Evolutionary conservation across 2,329 filamentous ascomycete species (phyloP).

Genomic region (Tolypocladium ovalisporum): DNA sequence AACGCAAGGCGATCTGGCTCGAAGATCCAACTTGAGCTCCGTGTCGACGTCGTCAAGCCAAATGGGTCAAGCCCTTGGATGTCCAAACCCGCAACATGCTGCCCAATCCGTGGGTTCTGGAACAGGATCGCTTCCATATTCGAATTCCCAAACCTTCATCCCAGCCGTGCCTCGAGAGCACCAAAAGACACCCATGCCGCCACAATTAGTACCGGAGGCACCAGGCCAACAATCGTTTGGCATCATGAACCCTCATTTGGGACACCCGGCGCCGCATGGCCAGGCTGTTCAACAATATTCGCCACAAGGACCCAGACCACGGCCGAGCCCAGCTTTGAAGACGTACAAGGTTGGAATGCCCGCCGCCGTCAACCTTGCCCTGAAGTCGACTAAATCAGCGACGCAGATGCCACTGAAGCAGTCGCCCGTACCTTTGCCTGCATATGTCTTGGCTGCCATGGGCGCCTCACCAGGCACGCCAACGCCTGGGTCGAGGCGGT

Average conservation of each 20-base stretch:
- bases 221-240: not conserved
- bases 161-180: slow-evolving; percentile 3
- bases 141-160: not conserved
- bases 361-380: slow-evolving; percentile 11
- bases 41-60: not conserved
- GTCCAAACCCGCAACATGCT: not conserved
- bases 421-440: slow-evolving; percentile 32
- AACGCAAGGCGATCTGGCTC: slow-evolving; percentile 15
- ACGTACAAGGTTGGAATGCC: slow-evolving; percentile 21
- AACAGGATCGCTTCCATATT: not conserved
- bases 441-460: slow-evolving; percentile 31
- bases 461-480: slow-evolving; percentile 14
- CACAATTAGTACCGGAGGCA: slow-evolving; percentile 2
- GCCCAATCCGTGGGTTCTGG: not conserved
- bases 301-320: slow-evolving; percentile 11
- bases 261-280: not conserved
- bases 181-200: slow-evolving; percentile 4
- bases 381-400: slow-evolving; percentile 17
- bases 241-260: not conserved
- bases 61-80: not conserved
- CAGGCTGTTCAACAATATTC: not conserved
- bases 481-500: not conserved
- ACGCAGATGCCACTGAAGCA: slow-evolving; percentile 26
- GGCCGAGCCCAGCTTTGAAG: slow-evolving; percentile 14
- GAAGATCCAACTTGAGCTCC: slow-evolving; percentile 12